Evolutionary conservation across 2,329 filamentous ascomycete genomes (phyloP).

Genomic region (Beauveria asiatica): DNA sequence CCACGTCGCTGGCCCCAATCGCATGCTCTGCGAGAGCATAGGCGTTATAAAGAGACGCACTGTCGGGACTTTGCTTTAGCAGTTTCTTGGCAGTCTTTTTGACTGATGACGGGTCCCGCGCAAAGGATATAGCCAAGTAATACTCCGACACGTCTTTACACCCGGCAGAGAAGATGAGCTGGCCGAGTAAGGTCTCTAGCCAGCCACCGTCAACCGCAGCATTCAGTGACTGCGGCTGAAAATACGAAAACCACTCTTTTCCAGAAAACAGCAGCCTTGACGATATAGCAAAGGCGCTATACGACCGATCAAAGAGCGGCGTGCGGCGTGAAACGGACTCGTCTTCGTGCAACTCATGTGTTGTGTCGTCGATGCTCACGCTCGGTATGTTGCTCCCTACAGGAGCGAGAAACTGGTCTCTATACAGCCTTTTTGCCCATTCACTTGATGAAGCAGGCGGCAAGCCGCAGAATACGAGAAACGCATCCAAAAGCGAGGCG

Average conservation of each 20-base stretch:
- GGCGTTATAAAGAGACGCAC: slow-evolving; percentile 64
- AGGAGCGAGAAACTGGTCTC: slow-evolving; percentile 23
- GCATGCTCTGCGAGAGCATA: slow-evolving; percentile 66
- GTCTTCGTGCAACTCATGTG: slow-evolving; percentile 10
- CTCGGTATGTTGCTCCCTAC: slow-evolving; percentile 2
- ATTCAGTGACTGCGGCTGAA: not conserved
- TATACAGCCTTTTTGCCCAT: slow-evolving; percentile 23
- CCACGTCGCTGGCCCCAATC: slow-evolving; percentile 47
- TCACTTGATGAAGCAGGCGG: slow-evolving; percentile 38
- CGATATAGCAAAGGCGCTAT: not conserved
- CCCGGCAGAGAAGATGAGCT: slow-evolving; percentile 41
- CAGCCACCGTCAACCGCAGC: not conserved
- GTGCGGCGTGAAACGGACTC: slow-evolving; percentile 5
- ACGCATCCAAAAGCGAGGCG: slow-evolving; percentile 55
- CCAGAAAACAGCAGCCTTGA: not conserved
- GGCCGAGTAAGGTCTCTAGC: slow-evolving; percentile 17
- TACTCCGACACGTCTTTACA: slow-evolving; percentile 51
- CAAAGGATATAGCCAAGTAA: slow-evolving; percentile 57
- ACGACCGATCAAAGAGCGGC: not conserved
- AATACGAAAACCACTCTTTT: not conserved
- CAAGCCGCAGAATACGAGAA: slow-evolving; percentile 58
- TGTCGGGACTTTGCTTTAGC: slow-evolving; percentile 58
- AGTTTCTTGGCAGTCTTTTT: slow-evolving; percentile 70
- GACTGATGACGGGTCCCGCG: slow-evolving; percentile 43
- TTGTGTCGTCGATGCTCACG: not conserved